phyloP scores from a whole-genome alignment of 495 filamentous ascomycete genomes.

The Penicillium macrosclerotiorum region DNA sequence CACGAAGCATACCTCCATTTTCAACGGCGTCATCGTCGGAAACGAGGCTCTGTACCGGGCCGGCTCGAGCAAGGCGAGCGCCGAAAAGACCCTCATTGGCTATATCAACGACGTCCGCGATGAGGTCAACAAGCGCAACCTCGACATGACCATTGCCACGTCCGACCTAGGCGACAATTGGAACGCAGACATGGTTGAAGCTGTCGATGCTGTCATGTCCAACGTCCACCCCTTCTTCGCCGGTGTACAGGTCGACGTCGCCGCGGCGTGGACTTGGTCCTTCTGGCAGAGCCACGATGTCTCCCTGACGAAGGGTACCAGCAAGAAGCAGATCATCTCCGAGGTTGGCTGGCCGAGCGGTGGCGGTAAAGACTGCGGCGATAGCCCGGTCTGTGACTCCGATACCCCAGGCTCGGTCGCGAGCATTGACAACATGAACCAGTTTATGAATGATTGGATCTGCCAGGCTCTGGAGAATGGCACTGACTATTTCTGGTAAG shows the following conservation, averaged over 20 bases:
- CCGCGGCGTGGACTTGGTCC: slow-evolving; percentile 76
- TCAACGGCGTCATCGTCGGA: slow-evolving; percentile 86
- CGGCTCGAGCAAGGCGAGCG: slow-evolving; percentile 53
- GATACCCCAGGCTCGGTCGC: slow-evolving; percentile 63
- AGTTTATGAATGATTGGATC: slow-evolving; percentile 81
- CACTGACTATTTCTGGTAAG: slow-evolving; percentile 91
- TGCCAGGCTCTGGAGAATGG: slow-evolving; percentile 75
- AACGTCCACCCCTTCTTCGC: slow-evolving; percentile 98
- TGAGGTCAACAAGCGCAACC: slow-evolving; percentile 64
- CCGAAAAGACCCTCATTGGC: slow-evolving; percentile 57
- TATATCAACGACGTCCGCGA: slow-evolving; percentile 65
- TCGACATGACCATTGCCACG: slow-evolving; percentile 78
- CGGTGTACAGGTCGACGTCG: slow-evolving; percentile 64
- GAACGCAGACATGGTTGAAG: slow-evolving; percentile 61
- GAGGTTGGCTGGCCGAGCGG: slow-evolving; percentile 91
- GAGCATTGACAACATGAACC: slow-evolving; percentile 80
- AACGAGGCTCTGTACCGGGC: slow-evolving; percentile 89
- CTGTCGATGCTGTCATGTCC: slow-evolving; percentile 87
- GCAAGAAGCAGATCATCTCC: slow-evolving; percentile 68
- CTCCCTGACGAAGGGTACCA: slow-evolving; percentile 52
- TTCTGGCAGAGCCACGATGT: slow-evolving; percentile 76
- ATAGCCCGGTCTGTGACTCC: slow-evolving; percentile 49
- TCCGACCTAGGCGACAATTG: slow-evolving; percentile 90
- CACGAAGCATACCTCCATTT: slow-evolving; percentile 59
- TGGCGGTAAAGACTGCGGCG: slow-evolving; percentile 79